Evolutionary conservation across 768 basidiomycete species (phyloP), one percentile per base, ranked within the genome.

Genomic region (Kwoniella botswanensis): DNA sequence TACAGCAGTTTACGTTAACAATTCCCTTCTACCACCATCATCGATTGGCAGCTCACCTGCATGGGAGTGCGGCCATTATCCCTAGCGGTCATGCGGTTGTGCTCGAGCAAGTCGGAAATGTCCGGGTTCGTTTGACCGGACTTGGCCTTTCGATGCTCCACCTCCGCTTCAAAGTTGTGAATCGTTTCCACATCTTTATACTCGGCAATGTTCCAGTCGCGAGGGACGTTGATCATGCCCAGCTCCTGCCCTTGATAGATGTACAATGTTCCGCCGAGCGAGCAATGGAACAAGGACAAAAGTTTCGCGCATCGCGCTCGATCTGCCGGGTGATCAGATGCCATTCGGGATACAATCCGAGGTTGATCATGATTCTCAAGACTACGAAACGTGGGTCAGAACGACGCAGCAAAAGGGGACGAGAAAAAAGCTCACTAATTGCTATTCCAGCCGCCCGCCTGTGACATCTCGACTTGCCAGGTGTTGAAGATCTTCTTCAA

Each of bases 201-300:
- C 75, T 91, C 90, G 64, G 90, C 89, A 26, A 91, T 85, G 0
- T 87, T 87, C 91, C 91, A 92, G 1, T 76, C 69, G 11, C 74
- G 62, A 0, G 84, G 84, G 2, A 82, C 65, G 66, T 85, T 85
- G 73, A 86, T 88, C 80, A 90, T 83, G 0, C 88, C 91, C 0
- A 92, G 85, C 77, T 92, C 92, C 79, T 92, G 86, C 2, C 82
- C 91, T 84, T 92, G 90, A 79, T 89, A 92, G 12, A 93, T 85
- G 79, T 89, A 92, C 70, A 89, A 82, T n/a, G 91, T 91, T 4
- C 91, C 91, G 10, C 86, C 84, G 53, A 90, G 88, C 0, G 89
- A 87, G 42, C 87, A 84, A 72, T 91, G 87, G 44, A 91, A 81
- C 64, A 90, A 84, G 1, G 89, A 87, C 21, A 92, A 81, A 82